Conservation (phyloP, 2,329 filamentous ascomycete genomes). For the Xylariaceae sp. region DNA sequence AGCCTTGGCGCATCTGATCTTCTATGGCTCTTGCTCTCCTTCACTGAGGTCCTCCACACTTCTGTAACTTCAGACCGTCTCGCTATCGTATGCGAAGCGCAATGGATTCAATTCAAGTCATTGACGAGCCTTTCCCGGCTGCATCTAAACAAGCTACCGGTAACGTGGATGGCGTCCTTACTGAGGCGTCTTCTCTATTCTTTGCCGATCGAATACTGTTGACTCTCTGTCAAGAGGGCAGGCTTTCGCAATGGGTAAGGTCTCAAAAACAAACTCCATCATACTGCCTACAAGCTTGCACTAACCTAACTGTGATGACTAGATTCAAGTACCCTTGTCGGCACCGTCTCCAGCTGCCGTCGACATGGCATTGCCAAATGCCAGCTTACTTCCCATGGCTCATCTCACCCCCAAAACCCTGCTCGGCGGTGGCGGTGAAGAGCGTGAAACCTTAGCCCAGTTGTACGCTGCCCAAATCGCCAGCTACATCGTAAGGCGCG, state of each 20-base stretch:
- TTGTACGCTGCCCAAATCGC: slow-evolving; percentile 86
- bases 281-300: too few species aligned
- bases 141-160: slow-evolving; percentile 54
- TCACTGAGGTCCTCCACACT: too few species aligned
- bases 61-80: too few species aligned
- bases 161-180: slow-evolving; percentile 60
- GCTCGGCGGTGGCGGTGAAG: slow-evolving; percentile 73
- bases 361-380: slow-evolving; percentile 51
- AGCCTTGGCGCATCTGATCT: too few species aligned
- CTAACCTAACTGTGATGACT: too few species aligned
- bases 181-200: slow-evolving; percentile 64
- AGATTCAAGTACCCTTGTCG: slow-evolving; percentile 77
- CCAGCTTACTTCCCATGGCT: slow-evolving; percentile 61
- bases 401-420: slow-evolving; percentile 84
- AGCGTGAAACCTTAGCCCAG: slow-evolving; percentile 78
- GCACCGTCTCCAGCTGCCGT: slow-evolving; percentile 58
- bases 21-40: too few species aligned
- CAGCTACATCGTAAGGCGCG: slow-evolving; percentile 66
- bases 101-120: slow-evolving; percentile 39
- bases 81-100: neutral
- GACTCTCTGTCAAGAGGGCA: slow-evolving; percentile 79
- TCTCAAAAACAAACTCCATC: too few species aligned
- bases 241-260: slow-evolving; percentile 87
- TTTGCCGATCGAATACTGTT: slow-evolving; percentile 91
- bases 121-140: slow-evolving; percentile 61